Conservation (phyloP, 2,329 filamentous ascomycete species). For the Arthrobotrys musiformis region DNA sequence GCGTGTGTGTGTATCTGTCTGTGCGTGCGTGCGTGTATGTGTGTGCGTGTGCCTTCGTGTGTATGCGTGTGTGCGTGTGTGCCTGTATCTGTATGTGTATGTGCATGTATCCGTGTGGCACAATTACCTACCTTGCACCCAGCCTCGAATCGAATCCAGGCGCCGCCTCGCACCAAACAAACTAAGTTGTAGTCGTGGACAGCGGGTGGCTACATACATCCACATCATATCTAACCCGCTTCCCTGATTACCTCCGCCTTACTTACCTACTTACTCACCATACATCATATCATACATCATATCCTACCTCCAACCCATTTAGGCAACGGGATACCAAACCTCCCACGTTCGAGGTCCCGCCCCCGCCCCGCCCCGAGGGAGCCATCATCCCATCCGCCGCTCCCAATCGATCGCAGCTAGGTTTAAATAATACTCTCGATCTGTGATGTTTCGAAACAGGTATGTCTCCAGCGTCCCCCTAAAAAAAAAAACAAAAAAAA, state of each 20-base stretch:
- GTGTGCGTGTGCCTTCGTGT: not conserved
- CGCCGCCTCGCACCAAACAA: not conserved
- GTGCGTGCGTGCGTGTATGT: not conserved
- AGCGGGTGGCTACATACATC: not conserved
- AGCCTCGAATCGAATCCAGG: no score
- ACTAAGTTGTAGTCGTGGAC: not conserved
- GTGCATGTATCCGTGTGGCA: not conserved
- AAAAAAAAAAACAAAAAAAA: no score
- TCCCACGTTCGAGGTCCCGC: not conserved
- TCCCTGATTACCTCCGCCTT: no score
- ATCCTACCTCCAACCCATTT: not conserved
- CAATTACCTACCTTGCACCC: not conserved
- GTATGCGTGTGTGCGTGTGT: not conserved
- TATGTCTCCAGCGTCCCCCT: slow-evolving; percentile 7
- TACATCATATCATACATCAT: not conserved
- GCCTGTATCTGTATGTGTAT: not conserved
- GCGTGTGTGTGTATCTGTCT: not conserved
- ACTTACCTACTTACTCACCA: no score
- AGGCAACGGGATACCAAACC: not conserved
- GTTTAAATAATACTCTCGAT: not conserved
- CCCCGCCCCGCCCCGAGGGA: not conserved
- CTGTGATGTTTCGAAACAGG: slow-evolving; percentile 53
- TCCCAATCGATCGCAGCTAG: not conserved
- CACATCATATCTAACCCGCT: no score
- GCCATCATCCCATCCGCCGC: not conserved